phyloP scores from a whole-genome alignment of 2,329 filamentous ascomycete species.

The Hymenoscyphus fructigenus region DNA sequence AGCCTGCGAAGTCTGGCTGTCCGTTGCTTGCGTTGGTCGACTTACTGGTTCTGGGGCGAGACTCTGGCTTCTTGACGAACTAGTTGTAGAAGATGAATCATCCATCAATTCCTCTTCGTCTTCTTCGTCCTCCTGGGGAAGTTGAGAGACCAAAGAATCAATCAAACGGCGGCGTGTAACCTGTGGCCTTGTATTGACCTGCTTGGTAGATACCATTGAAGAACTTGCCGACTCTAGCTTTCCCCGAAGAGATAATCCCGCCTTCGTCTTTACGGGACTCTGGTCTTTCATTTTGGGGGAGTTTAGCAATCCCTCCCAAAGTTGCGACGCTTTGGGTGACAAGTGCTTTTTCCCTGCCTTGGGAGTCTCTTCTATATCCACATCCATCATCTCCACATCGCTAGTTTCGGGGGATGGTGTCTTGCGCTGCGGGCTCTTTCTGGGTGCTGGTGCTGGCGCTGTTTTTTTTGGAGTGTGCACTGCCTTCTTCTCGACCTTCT shows the following conservation, averaged over 20 bases:
- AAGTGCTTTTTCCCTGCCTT: conserved; percentile 13
- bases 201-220: not conserved
- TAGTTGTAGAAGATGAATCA: not conserved
- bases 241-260: not conserved
- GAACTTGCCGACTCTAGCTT: not conserved
- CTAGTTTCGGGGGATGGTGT: conserved; percentile 22
- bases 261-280: conserved; percentile 8
- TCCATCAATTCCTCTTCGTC: conserved; percentile 12
- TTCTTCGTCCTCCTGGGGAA: conserved; percentile 17
- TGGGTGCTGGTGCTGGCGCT: conserved; percentile 10
- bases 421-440: not conserved
- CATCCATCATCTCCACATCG: conserved; percentile 29
- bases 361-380: conserved; percentile 11
- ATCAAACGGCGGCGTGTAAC: conserved; percentile 34
- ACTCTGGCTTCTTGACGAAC: conserved; percentile 23
- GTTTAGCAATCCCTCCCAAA: conserved; percentile 33
- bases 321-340: conserved; percentile 31
- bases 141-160: conserved; percentile 36
- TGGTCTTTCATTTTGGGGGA: conserved; percentile 16
- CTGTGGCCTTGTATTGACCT: conserved; percentile 2
- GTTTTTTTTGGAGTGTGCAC: conserved; percentile 14
- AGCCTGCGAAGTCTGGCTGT: conserved; percentile 31
- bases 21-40: conserved; percentile 15
- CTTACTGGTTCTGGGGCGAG: conserved; percentile 14
- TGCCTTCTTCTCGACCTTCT: not conserved